Base-by-base conservation (phyloP, 1,284 basidiomycete genomes). In the Sporisorium exsertum region DNA sequence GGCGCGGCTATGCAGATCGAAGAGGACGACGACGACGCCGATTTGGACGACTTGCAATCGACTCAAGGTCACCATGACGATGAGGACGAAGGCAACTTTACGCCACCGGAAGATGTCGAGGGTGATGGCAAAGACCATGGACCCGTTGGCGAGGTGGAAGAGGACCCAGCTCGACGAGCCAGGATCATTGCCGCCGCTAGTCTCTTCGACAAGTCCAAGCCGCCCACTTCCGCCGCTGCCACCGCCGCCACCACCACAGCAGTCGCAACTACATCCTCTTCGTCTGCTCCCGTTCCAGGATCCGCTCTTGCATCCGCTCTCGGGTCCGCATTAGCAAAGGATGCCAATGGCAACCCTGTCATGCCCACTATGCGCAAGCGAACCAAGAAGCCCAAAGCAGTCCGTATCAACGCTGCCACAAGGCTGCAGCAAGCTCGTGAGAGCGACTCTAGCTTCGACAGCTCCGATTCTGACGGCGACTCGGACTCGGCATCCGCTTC, bases 251-350 rank as follows among this genome's bases (percentile, higher is more conserved):
- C n/a, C n/a, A n/a, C 49, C 32, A 5, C 64, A 18, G 10, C 57
- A 26, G 7, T 62, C 32, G 26, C 60, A 40, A 24, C 61, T 32
- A 22, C 53, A 15, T 49, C 72, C 3, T n/a, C 56, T 9, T n/a
- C 52, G 7, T 64, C 64, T 0, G 50, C 64, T 20, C 46, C 61
- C 1, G 53, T 50, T 15, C 58, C 58, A 43, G 66, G 62, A 29
- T 70, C 77, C 5, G 67, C 58, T 15, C 68, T 69, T 6, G 54
- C 69, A 9, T 58, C 71, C 12, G 54, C 65, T 12, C 57, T 83
- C 20, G 83, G 83, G n/a, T 83, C 81, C 1, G 82, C 83, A 6
- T 68, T 84, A 2, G 81, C 81, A 7, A 75, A 58, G 51, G 81
- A 79, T 20, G 58, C 80, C 5, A 77, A 81, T 32, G 82, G 82